These are phyloP conservation scores for Vachellia pachyceras DNA, from an alignment of 306 rosid genomes.

Conservation along the genomic window DNA sequence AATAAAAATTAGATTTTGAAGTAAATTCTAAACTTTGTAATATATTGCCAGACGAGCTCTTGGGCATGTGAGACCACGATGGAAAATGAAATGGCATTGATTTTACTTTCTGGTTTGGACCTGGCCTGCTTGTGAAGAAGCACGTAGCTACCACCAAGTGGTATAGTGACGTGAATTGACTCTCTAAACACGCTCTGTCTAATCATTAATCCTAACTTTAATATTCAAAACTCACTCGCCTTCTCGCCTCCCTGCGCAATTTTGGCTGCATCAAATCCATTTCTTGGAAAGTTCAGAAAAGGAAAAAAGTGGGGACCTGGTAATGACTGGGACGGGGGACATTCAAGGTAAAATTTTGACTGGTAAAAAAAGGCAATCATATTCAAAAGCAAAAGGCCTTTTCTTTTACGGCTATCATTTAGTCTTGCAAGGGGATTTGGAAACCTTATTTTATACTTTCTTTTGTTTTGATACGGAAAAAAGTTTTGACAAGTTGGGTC, in stretches of 20 bases:
- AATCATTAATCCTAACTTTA: constrained; percentile 36
- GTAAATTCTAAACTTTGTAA: too few species aligned
- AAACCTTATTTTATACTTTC: constrained; percentile 5
- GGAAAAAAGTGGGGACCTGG: background rate
- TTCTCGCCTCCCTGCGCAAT: background rate
- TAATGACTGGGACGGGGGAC: background rate
- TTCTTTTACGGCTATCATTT: background rate
- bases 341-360: constrained; percentile 5
- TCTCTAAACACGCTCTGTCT: background rate
- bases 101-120: constrained; percentile 19
- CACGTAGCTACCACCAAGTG: background rate
- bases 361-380: background rate
- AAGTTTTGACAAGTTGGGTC: too few species aligned
- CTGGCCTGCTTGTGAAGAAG: constrained; percentile 37
- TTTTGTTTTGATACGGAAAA: too few species aligned
- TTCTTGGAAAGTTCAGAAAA: background rate
- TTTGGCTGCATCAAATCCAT: background rate
- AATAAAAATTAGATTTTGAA: too few species aligned
- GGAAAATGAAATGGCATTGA: constrained; percentile 18
- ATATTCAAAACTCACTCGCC: constrained; percentile 23
- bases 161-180: constrained; percentile 7
- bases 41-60: too few species aligned
- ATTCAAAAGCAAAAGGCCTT: background rate
- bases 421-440: constrained; percentile 5
- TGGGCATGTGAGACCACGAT: constrained; percentile 35